These are phyloP conservation scores for Didymella keratinophila DNA, from an alignment of 2,329 filamentous ascomycete species.

Conservation along the genomic window DNA sequence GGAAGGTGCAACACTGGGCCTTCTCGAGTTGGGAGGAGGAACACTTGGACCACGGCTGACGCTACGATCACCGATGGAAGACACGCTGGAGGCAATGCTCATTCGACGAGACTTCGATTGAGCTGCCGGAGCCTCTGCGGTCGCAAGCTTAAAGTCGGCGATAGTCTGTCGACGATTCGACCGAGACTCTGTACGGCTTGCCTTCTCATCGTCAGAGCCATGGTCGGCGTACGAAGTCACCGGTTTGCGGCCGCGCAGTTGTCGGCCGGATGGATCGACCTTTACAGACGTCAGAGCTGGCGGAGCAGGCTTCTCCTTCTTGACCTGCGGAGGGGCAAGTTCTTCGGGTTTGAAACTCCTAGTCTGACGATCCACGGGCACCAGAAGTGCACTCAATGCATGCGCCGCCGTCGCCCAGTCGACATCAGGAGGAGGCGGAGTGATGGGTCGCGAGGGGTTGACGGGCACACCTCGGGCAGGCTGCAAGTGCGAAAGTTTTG, in stretches of 20 bases:
- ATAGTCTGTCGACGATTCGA: conserved; percentile 51
- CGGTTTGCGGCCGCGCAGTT: conserved; percentile 74
- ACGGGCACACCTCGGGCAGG: conserved; percentile 56
- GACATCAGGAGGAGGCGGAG: conserved; percentile 80
- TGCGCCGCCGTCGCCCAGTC: conserved; percentile 85
- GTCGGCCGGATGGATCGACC: conserved; percentile 62
- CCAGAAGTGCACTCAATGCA: conserved; percentile 81
- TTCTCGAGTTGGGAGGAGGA: conserved; percentile 49
- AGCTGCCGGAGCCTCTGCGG: conserved; percentile 32
- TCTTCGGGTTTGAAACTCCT: conserved; percentile 81
- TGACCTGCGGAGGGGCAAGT: conserved; percentile 66
- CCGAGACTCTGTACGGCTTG: conserved; percentile 35
- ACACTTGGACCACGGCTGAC: conserved; percentile 48
- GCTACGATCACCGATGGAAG: conserved; percentile 47
- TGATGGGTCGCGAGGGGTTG: conserved; percentile 56
- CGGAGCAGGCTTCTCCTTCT: conserved; percentile 60
- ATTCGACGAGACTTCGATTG: conserved; percentile 50
- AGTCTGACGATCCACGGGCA: conserved; percentile 78
- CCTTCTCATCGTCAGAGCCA: conserved; percentile 52
- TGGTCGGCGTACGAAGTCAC: conserved; percentile 61
- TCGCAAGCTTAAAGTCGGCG: conserved; percentile 45
- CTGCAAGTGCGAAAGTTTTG: conserved; percentile 67
- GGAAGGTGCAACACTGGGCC: conserved; percentile 36
- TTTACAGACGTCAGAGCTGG: conserved; percentile 40
- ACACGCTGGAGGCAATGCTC: conserved; percentile 56